These are phyloP conservation scores for Platismatia glauca DNA, from an alignment of 495 filamentous ascomycete genomes.

Conservation along the genomic window DNA sequence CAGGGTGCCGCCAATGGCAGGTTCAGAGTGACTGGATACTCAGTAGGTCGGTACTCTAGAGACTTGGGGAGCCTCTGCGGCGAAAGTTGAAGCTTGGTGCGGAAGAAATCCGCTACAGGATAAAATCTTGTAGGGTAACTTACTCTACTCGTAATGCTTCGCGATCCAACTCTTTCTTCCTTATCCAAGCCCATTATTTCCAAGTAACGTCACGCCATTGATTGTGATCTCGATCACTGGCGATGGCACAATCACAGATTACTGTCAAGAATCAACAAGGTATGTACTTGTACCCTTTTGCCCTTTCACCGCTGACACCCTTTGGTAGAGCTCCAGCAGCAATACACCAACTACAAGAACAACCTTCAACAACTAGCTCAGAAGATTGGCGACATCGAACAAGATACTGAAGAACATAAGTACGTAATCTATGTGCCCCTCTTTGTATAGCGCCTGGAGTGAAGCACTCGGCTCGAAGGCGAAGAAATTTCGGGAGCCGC, in stretches of 20 bases:
- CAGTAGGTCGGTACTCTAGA: not conserved
- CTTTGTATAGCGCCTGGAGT: not conserved
- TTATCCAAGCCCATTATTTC: not conserved
- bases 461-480: not conserved
- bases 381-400: conserved; percentile 95
- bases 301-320: conserved; percentile 13
- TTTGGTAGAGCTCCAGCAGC: conserved; percentile 72
- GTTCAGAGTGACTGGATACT: not conserved
- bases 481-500: conserved; percentile 15
- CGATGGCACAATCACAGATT: conserved; percentile 35
- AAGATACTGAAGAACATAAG: conserved; percentile 97
- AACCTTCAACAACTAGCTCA: conserved; percentile 84
- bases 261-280: conserved; percentile 77
- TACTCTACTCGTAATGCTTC: too few species aligned
- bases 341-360: conserved; percentile 95
- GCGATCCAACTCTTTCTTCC: not conserved
- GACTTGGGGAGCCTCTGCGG: too few species aligned
- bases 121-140: not conserved
- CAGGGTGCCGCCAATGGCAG: not conserved
- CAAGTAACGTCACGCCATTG: not conserved
- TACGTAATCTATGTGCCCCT: conserved; percentile 30
- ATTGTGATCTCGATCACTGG: not conserved
- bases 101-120: conserved; percentile 5
- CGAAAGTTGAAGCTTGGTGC: not conserved
- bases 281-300: conserved; percentile 29